Evolutionary conservation across 2,329 filamentous ascomycete species (phyloP), one percentile per base, ranked within the genome.

Genomic region (Graphilbum fragrans): DNA sequence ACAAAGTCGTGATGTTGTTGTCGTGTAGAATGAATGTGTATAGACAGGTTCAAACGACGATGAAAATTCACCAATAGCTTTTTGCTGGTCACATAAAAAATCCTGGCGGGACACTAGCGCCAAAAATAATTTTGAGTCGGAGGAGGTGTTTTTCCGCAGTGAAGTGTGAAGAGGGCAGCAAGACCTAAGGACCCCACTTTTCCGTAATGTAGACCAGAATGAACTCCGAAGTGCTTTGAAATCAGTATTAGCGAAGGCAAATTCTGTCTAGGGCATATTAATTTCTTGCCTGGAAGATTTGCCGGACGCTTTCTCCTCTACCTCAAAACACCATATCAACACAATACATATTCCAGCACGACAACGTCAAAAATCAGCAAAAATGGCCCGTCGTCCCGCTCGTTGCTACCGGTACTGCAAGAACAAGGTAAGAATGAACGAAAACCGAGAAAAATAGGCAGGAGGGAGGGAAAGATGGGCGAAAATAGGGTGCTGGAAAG

Each of bases 361-460:
- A 37, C 22, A 22, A 25, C 35, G 22, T 27, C 12, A 27, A 25
- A 43, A 77, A 70, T 72, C 74, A 70, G 77, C 81, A 82, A 88
- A 82, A 77, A 98, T 98, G 92, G 92, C 92, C 65, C 87, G 92
- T 72, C 87, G 92, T 84, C 92, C 92, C 65, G 92, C 92, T 65
- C 85, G 92, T 77, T 98, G 92, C 77, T 98, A 94, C 81, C 83
- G 92, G 66, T 98, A 98, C 85, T 98, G 92, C 88, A 98, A 98
- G 86, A 98, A 96, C 83, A 95, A 95, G 87, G 87, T 94, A 66
- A 72, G 82, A n/a, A n/a, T n/a, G n/a, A n/a, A 19, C 35, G 11
- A 14, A 38, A n/a, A 38, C n/a, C 11, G 18, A 18, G n/a, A 29
- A 41, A 17, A 35, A 42, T 40, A 41, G 38, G 37, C 42, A 43